These are phyloP conservation scores for Cyberlindnera mycetangii DNA, from an alignment of 805 yeast genomes.

Conservation along the genomic window DNA sequence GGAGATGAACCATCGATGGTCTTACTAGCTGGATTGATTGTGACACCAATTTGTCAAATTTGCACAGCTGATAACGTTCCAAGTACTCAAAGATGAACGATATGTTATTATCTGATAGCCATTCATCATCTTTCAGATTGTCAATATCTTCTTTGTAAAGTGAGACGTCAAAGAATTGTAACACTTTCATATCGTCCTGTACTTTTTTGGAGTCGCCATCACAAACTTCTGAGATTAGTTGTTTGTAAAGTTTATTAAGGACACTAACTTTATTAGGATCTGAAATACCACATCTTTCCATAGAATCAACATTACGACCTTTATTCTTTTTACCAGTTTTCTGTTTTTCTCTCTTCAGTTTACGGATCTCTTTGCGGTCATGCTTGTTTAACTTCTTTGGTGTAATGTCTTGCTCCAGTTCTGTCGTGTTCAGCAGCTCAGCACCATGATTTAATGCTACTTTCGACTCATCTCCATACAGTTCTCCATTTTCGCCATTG, in stretches of 20 bases:
- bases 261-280: constrained; percentile 18
- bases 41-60: constrained; percentile 25
- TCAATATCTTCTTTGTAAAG: constrained; percentile 56
- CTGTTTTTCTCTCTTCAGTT: constrained; percentile 11
- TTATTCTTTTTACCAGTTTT: constrained; percentile 11
- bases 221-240: constrained; percentile 14
- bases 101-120: constrained; percentile 73
- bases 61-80: constrained; percentile 33
- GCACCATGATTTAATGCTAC: constrained; percentile 10
- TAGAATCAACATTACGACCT: constrained; percentile 2
- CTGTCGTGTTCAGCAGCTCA: neutral
- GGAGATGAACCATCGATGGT: constrained; percentile 64
- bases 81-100: constrained; percentile 59
- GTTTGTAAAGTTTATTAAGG: constrained; percentile 16
- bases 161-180: constrained; percentile 55
- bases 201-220: neutral
- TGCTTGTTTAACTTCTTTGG: constrained; percentile 5
- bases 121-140: constrained; percentile 59
- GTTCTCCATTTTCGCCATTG: constrained; percentile 1
- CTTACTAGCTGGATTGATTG: constrained; percentile 40
- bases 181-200: constrained; percentile 26
- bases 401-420: constrained; percentile 3
- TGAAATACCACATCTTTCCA: constrained; percentile 18
- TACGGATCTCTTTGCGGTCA: constrained; percentile 6
- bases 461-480: constrained; percentile 12